These are phyloP conservation scores for Hydnomerulius pinastri DNA, from an alignment of 768 basidiomycete species.

Conservation along the genomic window DNA sequence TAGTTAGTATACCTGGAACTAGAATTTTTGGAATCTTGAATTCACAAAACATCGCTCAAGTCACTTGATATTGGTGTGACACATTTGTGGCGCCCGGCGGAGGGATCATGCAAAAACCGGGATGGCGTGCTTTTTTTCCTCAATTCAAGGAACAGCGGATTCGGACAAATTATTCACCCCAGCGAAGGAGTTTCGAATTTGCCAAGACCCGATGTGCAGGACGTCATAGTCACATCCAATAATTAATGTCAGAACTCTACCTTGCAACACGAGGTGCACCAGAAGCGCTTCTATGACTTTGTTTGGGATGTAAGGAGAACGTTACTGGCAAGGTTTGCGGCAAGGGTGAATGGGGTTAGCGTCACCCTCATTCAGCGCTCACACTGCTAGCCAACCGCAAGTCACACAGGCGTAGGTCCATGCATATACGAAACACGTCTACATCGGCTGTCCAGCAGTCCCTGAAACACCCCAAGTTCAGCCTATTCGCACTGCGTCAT, in stretches of 20 bases:
- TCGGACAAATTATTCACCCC: not conserved
- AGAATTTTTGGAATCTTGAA: conserved; percentile 31
- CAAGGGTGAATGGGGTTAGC: no score
- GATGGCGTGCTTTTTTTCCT: not conserved
- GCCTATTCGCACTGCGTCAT: not conserved
- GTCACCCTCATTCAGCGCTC: no score
- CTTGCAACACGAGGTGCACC: conserved; percentile 29
- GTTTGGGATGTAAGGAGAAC: conserved; percentile 24
- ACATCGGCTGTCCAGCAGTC: no score
- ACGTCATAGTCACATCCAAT: not conserved
- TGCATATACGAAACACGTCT: no score
- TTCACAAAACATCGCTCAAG: not conserved
- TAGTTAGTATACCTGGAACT: conserved; percentile 37
- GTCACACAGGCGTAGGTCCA: no score
- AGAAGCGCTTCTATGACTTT: conserved; percentile 25
- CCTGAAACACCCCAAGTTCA: no score
- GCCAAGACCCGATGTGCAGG: not conserved
- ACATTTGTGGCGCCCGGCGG: not conserved
- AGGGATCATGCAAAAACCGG: not conserved
- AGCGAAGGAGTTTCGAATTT: not conserved
- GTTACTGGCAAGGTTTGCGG: not conserved
- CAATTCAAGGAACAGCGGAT: not conserved
- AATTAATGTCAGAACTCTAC: conserved; percentile 1
- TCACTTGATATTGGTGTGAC: conserved; percentile 2
- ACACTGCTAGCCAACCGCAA: no score